Conservation (phyloP, 192 early-diverging fungal species). For the Coemansia sp. region DNA sequence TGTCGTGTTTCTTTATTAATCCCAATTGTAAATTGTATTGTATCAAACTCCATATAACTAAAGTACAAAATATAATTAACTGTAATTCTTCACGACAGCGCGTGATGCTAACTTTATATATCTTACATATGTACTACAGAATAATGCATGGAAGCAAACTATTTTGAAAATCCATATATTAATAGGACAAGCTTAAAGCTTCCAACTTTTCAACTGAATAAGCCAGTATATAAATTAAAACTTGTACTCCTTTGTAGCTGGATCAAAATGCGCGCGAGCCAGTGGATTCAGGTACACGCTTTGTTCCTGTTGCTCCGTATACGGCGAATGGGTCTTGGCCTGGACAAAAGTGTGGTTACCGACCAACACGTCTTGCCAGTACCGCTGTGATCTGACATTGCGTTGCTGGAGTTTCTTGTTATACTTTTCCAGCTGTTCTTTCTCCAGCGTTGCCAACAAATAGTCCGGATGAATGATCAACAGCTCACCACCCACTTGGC, state of each 20-base stretch:
- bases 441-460: slow-evolving; percentile 48
- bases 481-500: slow-evolving; percentile 86
- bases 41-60: too few relatives aligned
- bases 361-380: slow-evolving; percentile 42
- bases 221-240: slow-evolving; percentile 5
- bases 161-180: too few relatives aligned
- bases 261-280: slow-evolving; percentile 24
- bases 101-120: too few relatives aligned
- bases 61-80: too few relatives aligned
- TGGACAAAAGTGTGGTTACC: slow-evolving; percentile 43
- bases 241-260: slow-evolving; percentile 15
- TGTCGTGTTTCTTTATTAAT: too few relatives aligned
- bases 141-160: too few relatives aligned
- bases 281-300: slow-evolving; percentile 27
- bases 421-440: slow-evolving; percentile 18
- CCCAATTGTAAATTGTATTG: too few relatives aligned
- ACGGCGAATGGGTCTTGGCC: slow-evolving; percentile 27
- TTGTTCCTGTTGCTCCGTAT: slow-evolving; percentile 26
- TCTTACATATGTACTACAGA: too few relatives aligned
- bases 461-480: slow-evolving; percentile 70
- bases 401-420: slow-evolving; percentile 15
- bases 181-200: too few relatives aligned
- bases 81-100: too few relatives aligned
- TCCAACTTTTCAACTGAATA: not conserved
- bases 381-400: slow-evolving; percentile 14